Conservation (phyloP, 305 asterid genomes). For the Fraxinus dipetala region DNA sequence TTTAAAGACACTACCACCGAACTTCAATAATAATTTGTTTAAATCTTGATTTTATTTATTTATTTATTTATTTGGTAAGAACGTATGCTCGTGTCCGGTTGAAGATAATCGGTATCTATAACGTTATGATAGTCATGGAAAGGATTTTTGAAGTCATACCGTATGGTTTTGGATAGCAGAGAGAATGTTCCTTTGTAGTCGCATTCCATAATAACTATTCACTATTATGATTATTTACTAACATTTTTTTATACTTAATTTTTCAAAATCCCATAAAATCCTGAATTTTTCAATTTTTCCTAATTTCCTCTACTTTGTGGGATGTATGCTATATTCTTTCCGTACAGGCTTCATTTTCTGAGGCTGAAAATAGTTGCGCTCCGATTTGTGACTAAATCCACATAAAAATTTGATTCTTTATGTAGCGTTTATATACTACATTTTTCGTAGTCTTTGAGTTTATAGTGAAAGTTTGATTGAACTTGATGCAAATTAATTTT, state of each 20-base stretch:
- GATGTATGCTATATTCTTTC: background rate
- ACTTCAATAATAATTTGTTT: no score
- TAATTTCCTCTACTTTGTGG: background rate
- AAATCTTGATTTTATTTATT: no score
- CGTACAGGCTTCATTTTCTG: background rate
- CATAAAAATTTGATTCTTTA: background rate
- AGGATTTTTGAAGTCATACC: background rate
- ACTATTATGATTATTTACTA: background rate
- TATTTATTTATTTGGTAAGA: no score
- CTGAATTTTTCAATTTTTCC: background rate
- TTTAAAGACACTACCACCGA: no score
- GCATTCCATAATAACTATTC: background rate
- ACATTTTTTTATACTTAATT: background rate
- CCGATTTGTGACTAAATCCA: background rate
- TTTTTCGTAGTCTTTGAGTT: background rate
- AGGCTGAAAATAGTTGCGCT: background rate
- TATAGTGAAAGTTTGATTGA: background rate
- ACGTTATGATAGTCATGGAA: background rate
- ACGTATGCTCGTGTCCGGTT: no score
- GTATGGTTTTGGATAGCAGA: background rate
- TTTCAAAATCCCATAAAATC: background rate
- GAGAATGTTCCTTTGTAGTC: background rate
- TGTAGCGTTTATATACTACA: background rate
- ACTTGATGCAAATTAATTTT: background rate
- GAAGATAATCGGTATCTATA: background rate